Conservation (phyloP, 1,284 basidiomycete species). For the Ceratobasidium papillatum region DNA sequence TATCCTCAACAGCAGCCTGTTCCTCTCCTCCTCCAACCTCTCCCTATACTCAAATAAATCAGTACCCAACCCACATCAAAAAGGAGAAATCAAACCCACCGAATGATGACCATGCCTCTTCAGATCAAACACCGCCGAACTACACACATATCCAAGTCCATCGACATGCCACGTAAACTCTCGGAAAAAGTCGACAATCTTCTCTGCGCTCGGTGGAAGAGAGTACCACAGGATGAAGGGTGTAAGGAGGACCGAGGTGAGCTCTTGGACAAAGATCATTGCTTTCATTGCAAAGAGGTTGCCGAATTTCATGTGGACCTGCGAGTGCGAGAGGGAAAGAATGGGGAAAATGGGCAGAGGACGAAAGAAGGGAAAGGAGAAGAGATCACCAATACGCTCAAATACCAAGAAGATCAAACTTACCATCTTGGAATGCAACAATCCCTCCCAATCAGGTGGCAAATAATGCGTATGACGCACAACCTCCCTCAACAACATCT, state of each 20-base stretch:
- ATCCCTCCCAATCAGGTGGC: constrained; percentile 88
- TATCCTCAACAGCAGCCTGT: neutral
- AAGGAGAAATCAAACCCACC: neutral
- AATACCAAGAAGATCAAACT: neutral
- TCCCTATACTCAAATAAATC: neutral
- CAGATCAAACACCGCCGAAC: constrained; percentile 98
- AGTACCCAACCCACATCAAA: neutral
- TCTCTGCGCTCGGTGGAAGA: constrained; percentile 85
- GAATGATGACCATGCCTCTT: constrained; percentile 79
- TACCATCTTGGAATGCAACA: constrained; percentile 88
- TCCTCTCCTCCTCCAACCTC: neutral
- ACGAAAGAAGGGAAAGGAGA: neutral
- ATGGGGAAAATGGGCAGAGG: constrained; percentile 27
- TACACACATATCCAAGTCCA: constrained; percentile 95
- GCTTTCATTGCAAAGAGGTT: constrained; percentile 90
- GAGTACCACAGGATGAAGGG: constrained; percentile 95
- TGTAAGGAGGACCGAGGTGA: constrained; percentile 90
- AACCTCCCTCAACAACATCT: constrained; percentile 88
- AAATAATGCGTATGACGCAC: constrained; percentile 95
- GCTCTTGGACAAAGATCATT: constrained; percentile 85
- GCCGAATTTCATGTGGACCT: constrained; percentile 91
- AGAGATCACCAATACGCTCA: too few species aligned
- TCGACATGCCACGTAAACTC: constrained; percentile 98
- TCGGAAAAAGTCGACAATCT: constrained; percentile 94
- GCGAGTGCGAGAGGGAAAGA: constrained; percentile 14